Percentiles rank a stretch among this genome's conserved stretches.
Evolutionary conservation across 225 moss, liverwort and hornwort species (phyloP).

Genomic region (Pleurozium schreberi): DNA sequence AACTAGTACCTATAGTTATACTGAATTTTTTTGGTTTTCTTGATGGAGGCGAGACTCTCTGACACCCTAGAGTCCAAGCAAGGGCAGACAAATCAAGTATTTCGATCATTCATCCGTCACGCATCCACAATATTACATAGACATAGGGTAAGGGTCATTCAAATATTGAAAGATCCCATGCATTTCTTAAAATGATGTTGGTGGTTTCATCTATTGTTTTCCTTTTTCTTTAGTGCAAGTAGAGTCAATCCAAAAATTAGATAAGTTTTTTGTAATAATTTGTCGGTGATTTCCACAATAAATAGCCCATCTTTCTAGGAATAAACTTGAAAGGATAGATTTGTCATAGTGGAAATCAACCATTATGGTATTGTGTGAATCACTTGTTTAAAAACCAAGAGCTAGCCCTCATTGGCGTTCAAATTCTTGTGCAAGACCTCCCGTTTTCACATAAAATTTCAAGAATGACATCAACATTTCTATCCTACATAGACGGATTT

Average conservation of each 20-base stretch:
- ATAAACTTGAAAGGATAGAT: rapidly evolving
- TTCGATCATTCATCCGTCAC: neutral
- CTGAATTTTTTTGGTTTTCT: neutral
- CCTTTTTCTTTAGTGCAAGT: neutral
- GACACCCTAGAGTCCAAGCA: rapidly evolving
- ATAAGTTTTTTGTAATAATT: neutral
- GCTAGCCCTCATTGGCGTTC: no score
- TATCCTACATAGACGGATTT: neutral
- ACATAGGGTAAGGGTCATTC: rapidly evolving
- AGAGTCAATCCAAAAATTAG: rapidly evolving
- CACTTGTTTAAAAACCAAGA: no score
- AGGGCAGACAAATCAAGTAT: rapidly evolving
- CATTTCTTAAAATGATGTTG: neutral
- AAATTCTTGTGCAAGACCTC: no score
- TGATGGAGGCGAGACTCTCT: neutral
- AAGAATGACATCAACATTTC: no score
- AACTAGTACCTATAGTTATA: no score
- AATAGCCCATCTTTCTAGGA: rapidly evolving
- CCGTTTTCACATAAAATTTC: no score
- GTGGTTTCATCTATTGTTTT: neutral
- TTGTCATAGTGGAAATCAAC: neutral
- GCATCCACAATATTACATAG: neutral
- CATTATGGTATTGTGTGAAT: neutral
- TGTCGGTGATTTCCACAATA: no score
- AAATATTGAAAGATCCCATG: rapidly evolving